A percentile compares a stretch with the other conserved stretches of the same genome.
Conservation (phyloP, 164 flowering plant genomes). For the Chloranthus sessilifolius region DNA sequence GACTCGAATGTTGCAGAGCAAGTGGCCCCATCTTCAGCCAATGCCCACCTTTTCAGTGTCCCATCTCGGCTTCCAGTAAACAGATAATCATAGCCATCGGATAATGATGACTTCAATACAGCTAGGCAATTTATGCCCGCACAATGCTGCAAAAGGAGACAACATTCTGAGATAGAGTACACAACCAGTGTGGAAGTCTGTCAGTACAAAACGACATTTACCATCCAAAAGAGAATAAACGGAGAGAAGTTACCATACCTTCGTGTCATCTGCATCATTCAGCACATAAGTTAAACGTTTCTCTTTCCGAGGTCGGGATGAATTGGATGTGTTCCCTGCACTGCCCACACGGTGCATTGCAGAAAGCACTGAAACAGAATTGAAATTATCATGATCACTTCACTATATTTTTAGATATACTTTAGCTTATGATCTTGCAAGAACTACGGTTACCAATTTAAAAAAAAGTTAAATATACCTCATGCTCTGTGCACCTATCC, state of each 20-base stretch:
- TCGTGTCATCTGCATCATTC: constrained; percentile 69
- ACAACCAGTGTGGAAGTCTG: no score
- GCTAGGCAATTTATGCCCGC: constrained; percentile 92
- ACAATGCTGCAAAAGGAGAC: constrained; percentile 63
- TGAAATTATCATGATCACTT: no score
- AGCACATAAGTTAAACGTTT: constrained; percentile 88
- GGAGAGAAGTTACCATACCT: constrained; percentile 37
- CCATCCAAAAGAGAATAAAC: no score
- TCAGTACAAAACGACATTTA: no score
- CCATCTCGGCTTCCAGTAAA: constrained; percentile 99
- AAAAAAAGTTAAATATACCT: no score
- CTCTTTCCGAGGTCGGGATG: constrained; percentile 83
- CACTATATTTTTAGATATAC: no score
- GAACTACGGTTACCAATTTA: no score
- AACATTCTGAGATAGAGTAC: no score
- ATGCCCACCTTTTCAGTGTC: constrained; percentile 81
- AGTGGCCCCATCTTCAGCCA: constrained; percentile 64
- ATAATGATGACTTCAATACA: constrained; percentile 40
- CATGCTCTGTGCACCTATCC: no score
- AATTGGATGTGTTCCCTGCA: constrained; percentile 69
- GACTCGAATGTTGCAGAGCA: constrained; percentile 97
- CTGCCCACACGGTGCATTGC: constrained; percentile 98
- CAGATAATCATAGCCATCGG: constrained; percentile 48
- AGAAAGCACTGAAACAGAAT: constrained; percentile 31
- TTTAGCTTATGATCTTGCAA: no score